Conservation (phyloP, 169 alveolate genomes). For the Pseudocohnilembus persalinus region DNA sequence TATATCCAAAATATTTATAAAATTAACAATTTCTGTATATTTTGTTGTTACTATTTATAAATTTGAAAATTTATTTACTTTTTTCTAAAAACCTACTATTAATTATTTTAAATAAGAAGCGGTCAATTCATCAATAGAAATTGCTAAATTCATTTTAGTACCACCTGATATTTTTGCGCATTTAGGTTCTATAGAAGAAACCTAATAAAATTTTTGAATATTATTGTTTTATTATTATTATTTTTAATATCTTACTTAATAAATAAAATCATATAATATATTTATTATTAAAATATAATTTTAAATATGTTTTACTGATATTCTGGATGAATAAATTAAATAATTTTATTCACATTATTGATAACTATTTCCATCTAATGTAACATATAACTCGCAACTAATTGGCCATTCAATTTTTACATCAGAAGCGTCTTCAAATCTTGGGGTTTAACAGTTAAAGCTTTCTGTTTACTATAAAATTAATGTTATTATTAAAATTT, state of each 20-base stretch:
- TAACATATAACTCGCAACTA: conserved; percentile 77
- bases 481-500: too few species aligned
- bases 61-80: conserved; percentile 44
- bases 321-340: conserved; percentile 55
- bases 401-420: conserved; percentile 73
- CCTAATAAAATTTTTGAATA: too few species aligned
- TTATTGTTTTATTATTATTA: too few species aligned
- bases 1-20: not conserved
- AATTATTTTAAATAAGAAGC: conserved; percentile 67
- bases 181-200: conserved; percentile 82
- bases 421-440: conserved; percentile 68
- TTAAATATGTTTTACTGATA: not conserved
- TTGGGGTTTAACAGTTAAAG: conserved; percentile 80
- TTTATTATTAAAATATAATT: too few species aligned
- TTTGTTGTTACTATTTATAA: conserved; percentile 34
- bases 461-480: conserved; percentile 47
- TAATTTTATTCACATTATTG: conserved; percentile 82
- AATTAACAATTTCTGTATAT: conserved; percentile 15
- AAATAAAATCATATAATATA: too few species aligned
- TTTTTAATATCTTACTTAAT: too few species aligned
- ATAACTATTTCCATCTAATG: conserved; percentile 85
- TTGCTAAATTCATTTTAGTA: conserved; percentile 66
- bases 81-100: conserved; percentile 84
- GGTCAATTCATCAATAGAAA: conserved; percentile 71
- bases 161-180: conserved; percentile 87